Evolutionary conservation across 2,329 filamentous ascomycete species (phyloP), one percentile per base, ranked within the genome.

Genomic region (Aspergillus amoenus): DNA sequence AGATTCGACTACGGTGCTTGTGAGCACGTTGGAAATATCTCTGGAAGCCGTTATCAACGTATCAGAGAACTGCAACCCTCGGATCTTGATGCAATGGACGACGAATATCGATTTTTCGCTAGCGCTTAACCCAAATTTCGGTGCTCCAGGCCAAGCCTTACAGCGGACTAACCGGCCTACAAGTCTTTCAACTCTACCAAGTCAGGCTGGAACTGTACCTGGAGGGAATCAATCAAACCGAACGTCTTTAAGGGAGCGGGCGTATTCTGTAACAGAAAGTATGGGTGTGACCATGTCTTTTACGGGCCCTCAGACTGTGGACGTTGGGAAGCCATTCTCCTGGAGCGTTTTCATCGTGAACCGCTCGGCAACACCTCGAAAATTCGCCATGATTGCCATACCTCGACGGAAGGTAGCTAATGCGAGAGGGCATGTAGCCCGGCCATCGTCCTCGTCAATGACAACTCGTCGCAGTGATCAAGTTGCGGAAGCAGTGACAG

Each of bases 261-360:
- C 72, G n/a, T 73, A 73, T 57, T 71, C 71, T 13, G 64, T 70
- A 1, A 74, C 74, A 12, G 72, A 78, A 30, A 30, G 27, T 45
- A 61, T 79, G 47, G 81, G 79, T 8, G 71, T 87, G 18, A 82
- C 79, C 0, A 76, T 87, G 42, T 84, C 82, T 1, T 81, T 87
- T 61, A 79, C 79, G 5, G 81, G 81, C 0, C 82, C 83, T 4
- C 67, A 72, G 5, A 73, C 68, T 15, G 80, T 82, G 11, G 67
- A 73, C 8, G 78, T 83, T n/a, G 81, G 81, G 12, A 73, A 79
- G 39, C 72, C 78, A 3, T 85, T 87, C 65, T 73, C 74, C 8
- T 84, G 84, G 79, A 73, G 78, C 40, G 73, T 87, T 4, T 84
- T 86, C 58, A 81, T 86, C 40, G 79, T 85, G 54, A 87, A 87